Base-by-base conservation (phyloP, 495 filamentous ascomycete genomes). In the Letharia lupina region DNA sequence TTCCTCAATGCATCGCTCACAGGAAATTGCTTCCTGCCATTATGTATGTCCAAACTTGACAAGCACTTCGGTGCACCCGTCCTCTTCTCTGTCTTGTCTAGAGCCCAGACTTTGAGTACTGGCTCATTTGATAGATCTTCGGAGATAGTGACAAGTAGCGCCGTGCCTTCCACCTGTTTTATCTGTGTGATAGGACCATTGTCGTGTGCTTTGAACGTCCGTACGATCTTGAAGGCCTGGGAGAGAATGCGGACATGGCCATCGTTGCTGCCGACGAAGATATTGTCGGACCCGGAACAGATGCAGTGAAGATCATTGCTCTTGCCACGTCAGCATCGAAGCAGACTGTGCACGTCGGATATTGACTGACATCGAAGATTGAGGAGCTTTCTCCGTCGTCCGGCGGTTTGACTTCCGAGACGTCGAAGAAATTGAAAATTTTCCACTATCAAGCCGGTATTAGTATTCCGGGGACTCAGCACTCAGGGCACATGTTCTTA, bases 361-460 rank as follows among this genome's bases (percentile, higher is more conserved):
- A 76, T 69, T 40, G 60, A 64, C 78, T 71, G 75, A 89, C 88
- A 74, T 84, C 80, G 71, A 89, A 83, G 48, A 82, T 73, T 41
- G 81, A 79, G 61, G 85, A 79, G 76, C 80, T 84, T 65, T 83
- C 82, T n/a, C 69, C 67, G 70, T 89, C 89, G 75, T 92, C 89
- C 62, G 89, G 81, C 65, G 90, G 82, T 75, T 88, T 88, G 76
- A 98, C 87, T 70, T 88, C 86, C 67, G 87, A 85, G 74, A 96
- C 91, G 75, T 96, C 92, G 82, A 98, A 96, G 86, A 98, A 98
- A 84, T 94, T 92, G 81, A 98, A 98, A 62, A 90, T 86, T 90
- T 96, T 96, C 94, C 95, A 97, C 93, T 98, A 73, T 56, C 9
- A 33, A 4, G 9, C 15, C 9, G 11, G 16, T 16, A 20, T 68